Conservation (phyloP, 2,329 filamentous ascomycete species). For the Cyclaneusma minus region DNA sequence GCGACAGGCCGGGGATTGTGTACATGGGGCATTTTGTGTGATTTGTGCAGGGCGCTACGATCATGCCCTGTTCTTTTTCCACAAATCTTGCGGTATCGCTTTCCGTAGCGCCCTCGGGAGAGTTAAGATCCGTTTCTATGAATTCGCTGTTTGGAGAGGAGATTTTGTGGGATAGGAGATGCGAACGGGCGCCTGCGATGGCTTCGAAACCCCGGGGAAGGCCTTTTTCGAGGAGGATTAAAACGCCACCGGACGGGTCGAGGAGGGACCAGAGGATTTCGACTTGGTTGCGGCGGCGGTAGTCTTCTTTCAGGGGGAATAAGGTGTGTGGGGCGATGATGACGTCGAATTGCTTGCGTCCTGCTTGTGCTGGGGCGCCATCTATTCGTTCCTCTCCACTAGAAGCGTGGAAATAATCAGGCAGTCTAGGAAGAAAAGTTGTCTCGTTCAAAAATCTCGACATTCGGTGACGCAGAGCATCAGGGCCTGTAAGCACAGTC, state of each 20-base stretch:
- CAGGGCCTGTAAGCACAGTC: slow-evolving; percentile 66
- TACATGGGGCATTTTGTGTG: slow-evolving; percentile 87
- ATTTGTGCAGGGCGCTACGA: slow-evolving; percentile 72
- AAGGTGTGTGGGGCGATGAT: slow-evolving; percentile 81
- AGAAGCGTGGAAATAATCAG: slow-evolving; percentile 60
- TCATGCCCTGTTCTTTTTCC: slow-evolving; percentile 44
- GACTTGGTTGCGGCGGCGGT: slow-evolving; percentile 60
- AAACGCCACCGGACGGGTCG: slow-evolving; percentile 68
- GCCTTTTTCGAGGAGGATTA: slow-evolving; percentile 83
- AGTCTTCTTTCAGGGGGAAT: slow-evolving; percentile 60
- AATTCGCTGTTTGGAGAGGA: slow-evolving; percentile 37
- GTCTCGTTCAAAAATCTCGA: slow-evolving; percentile 73
- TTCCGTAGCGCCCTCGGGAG: slow-evolving; percentile 6
- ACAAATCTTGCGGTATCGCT: slow-evolving; percentile 8
- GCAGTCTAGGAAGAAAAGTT: slow-evolving; percentile 81
- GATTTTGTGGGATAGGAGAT: slow-evolving; percentile 63
- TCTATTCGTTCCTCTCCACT: slow-evolving; percentile 45
- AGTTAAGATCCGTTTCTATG: slow-evolving; percentile 19
- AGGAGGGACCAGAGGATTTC: slow-evolving; percentile 84
- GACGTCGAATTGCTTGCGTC: slow-evolving; percentile 71
- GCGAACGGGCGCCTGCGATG: slow-evolving; percentile 68
- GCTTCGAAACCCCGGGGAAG: slow-evolving; percentile 85
- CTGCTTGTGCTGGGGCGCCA: slow-evolving; percentile 34
- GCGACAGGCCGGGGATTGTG: slow-evolving; percentile 46
- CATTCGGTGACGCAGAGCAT: slow-evolving; percentile 58